These are phyloP conservation scores for Gelatoporia subvermispora DNA, from an alignment of 768 basidiomycete genomes.

Conservation along the genomic window DNA sequence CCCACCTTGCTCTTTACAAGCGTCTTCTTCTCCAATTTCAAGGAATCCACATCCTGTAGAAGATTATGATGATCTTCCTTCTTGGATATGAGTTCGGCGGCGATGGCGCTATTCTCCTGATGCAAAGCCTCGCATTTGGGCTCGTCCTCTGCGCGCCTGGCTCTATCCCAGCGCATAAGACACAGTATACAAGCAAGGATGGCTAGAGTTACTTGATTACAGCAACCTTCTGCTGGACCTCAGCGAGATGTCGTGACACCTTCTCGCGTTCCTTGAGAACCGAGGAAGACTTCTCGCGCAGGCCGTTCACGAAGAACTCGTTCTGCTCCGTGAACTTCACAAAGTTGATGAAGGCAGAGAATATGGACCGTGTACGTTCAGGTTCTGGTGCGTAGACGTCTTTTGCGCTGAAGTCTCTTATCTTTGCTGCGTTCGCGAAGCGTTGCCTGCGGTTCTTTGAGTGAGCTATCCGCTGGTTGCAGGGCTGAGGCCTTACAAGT, in stretches of 20 bases:
- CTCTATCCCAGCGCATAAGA: slow-evolving; percentile 32
- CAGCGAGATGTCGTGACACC: slow-evolving; percentile 41
- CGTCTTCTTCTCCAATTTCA: slow-evolving; percentile 66
- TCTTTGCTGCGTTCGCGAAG: slow-evolving; percentile 67
- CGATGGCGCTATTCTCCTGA: slow-evolving; percentile 55
- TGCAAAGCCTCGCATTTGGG: slow-evolving; percentile 58
- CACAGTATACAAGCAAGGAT: not conserved
- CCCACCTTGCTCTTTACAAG: slow-evolving; percentile 61
- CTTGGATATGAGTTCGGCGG: slow-evolving; percentile 61
- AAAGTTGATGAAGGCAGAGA: slow-evolving; percentile 92
- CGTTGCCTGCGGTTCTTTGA: slow-evolving; percentile 43
- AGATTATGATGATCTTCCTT: slow-evolving; percentile 58
- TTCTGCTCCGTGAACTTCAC: slow-evolving; percentile 84
- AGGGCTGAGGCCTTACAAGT: slow-evolving; percentile 44
- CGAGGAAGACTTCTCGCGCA: slow-evolving; percentile 55
- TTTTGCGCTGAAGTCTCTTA: slow-evolving; percentile 70
- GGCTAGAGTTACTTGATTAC: slow-evolving; percentile 43
- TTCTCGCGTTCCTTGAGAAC: slow-evolving; percentile 61
- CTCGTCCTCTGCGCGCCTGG: slow-evolving; percentile 63
- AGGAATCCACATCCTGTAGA: slow-evolving; percentile 60
- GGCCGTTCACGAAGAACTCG: slow-evolving; percentile 51
- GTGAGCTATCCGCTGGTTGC: not conserved
- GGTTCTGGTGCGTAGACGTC: slow-evolving; percentile 73
- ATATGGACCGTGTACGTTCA: slow-evolving; percentile 65
- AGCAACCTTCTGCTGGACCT: slow-evolving; percentile 48